Evolutionary conservation across 306 rosid species (phyloP), one percentile per base, ranked within the genome.

Genomic region (Adenanthera pavonina): DNA sequence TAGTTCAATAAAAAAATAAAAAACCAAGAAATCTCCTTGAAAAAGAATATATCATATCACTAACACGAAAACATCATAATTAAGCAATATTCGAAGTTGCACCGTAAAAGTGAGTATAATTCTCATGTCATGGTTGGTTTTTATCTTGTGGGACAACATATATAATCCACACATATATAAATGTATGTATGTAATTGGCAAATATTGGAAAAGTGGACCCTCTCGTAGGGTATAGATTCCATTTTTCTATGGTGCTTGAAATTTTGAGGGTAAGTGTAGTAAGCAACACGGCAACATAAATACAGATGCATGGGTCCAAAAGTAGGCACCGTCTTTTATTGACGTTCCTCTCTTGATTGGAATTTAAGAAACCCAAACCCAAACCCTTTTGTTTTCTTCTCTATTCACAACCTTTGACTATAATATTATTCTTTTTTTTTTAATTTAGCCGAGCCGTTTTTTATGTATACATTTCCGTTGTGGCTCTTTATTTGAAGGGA

Each of bases 281-380:
- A 85, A 87, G 82, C 84, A 86, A 87, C 86, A 90, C 92, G 94
- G 97, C 86, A 89, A 84, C 86, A 65, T 61, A 59, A 81, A 19
- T 85, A 81, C 57, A 53, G 7, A 35, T 48, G 74, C 57, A 86
- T 72, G 89, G 94, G 94, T 73, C 92, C 97, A 89, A 82, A 89
- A 87, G 97, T 92, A 89, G 97, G 97, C 97, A 92, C 97, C 97
- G 97, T 78, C 92, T 89, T 85, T 85, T 86, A 70, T 89, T 87
- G 94, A 92, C 86, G 74, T 70, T 80, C 72, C 62, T 61, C 77
- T 77, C 57, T 82, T 77, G 80, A 84, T 84, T 74, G 80, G 72
- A 67, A 86, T 81, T 56, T 11, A 36, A 68, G 71, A 85, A 11
- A 68, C 5, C 9, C 69, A 83, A 40, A 17, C 80, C 78, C 80